Percentiles rank a stretch among this genome's conserved stretches.
phyloP scores from a whole-genome alignment of 306 rosid genomes.

The Aeschynomene evenia region DNA sequence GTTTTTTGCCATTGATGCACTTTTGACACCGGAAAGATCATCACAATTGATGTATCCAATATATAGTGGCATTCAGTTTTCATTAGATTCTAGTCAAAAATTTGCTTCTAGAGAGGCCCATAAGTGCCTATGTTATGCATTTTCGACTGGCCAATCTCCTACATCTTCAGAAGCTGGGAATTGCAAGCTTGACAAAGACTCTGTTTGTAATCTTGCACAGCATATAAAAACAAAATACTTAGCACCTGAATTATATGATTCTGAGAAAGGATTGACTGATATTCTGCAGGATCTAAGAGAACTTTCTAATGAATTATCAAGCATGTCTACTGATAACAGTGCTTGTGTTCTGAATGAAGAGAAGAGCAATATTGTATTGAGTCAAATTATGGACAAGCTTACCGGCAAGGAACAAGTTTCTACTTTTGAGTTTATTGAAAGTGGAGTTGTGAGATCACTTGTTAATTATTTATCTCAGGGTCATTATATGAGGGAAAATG shows the following conservation, averaged over 20 bases:
- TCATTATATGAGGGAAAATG: constrained; percentile 47
- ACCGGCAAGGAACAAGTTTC: constrained; percentile 82
- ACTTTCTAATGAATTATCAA: constrained; percentile 57
- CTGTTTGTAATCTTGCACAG: constrained; percentile 74
- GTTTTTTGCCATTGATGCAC: constrained; percentile 78
- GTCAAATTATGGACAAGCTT: constrained; percentile 68
- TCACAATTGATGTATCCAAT: constrained; percentile 59
- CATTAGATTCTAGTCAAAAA: constrained; percentile 56
- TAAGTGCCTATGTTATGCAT: constrained; percentile 83
- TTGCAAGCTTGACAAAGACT: constrained; percentile 83
- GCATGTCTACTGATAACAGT: constrained; percentile 32
- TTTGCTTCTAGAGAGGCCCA: constrained; percentile 53
- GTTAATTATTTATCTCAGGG: constrained; percentile 68
- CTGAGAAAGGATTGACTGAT: constrained; percentile 70
- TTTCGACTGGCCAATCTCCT: constrained; percentile 53
- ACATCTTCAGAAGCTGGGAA: constrained; percentile 50
- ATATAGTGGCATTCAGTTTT: constrained; percentile 46
- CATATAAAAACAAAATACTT: constrained; percentile 60
- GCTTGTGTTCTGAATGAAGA: constrained; percentile 58
- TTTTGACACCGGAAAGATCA: constrained; percentile 65
- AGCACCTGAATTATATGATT: constrained; percentile 62
- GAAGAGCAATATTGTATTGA: constrained; percentile 45
- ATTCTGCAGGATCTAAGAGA: constrained; percentile 75
- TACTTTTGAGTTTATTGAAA: constrained; percentile 93
- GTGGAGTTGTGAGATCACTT: constrained; percentile 83